Base-by-base conservation (phyloP, 805 yeast species). In the Cyberlindnera xylosilytica region DNA sequence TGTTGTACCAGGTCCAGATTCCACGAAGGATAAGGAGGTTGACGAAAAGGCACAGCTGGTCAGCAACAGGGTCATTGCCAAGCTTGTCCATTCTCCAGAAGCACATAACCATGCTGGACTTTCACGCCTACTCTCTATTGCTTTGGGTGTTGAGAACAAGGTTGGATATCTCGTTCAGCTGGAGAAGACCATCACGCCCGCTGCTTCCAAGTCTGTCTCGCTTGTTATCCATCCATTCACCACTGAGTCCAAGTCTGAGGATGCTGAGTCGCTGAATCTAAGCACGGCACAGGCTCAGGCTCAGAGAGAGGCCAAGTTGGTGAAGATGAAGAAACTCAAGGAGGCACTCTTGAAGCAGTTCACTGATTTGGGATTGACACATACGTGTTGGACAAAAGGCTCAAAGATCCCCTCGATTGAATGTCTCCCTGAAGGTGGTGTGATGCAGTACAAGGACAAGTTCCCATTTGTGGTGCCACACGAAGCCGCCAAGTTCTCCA, bases 401-500 rank as follows among this genome's bases (percentile, higher is more conserved):
- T 56, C 71, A 39, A 76, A 74, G 46, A 49, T 85, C 1, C 88
- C 90, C 1, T 54, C 61, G 0, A 60, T 76, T 2, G 69, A 76
- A 4, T 57, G 58, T 0, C 57, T 83, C 16, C 82, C 86, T 1
- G 49, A 65, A 32, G 93, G 95, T 12, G 90, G 84, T 0, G 39
- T 76, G 6, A 38, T 85, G 20, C 76, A 70, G 41, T 67, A 81
- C 50, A 76, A 73, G 39, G 53, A 49, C 18, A 46, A 49, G 16
- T 39, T 53, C 2, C 41, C 76, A 6, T 79, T 83, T 76, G 42
- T 72, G 6, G 49, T 60, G 10, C 66, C 73, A 1, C 45, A 50
- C 23, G 63, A 62, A 31, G 52, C 68, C 23, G 66, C 65, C 12
- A 61, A 53, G 44, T 44, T 66, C 10, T 60, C 56, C 3, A 37